Evolutionary conservation across 352 stramenopile species (phyloP).

Genomic region (Halophytophthora batemanensis): DNA sequence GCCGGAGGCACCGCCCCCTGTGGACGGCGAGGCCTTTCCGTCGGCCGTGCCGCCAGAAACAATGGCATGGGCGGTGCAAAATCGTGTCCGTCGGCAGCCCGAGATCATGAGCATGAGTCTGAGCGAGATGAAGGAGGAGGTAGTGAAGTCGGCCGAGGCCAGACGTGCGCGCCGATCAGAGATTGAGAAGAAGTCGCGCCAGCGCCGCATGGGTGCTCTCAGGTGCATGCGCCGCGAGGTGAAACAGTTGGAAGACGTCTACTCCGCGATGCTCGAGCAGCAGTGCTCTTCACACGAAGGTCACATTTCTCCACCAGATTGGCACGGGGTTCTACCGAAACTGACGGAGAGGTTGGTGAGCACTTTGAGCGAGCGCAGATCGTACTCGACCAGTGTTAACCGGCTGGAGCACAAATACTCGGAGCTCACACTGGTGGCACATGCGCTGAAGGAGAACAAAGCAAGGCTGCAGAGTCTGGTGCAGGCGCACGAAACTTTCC

Average conservation of each 20-base stretch:
- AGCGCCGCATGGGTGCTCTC: slow-evolving; percentile 26
- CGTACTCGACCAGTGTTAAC: not conserved
- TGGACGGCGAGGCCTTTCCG: too few species aligned
- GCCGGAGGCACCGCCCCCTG: too few species aligned
- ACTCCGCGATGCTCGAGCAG: slow-evolving; percentile 24
- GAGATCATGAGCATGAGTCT: slow-evolving; percentile 27
- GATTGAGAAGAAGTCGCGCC: slow-evolving; percentile 61
- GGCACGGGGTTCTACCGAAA: too few species aligned
- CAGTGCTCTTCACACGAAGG: slow-evolving; percentile 7
- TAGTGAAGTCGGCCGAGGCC: slow-evolving; percentile 7
- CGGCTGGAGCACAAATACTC: slow-evolving; percentile 20
- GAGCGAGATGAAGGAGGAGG: slow-evolving; percentile 5
- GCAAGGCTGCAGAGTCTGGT: slow-evolving; percentile 26
- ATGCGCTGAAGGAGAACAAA: slow-evolving; percentile 46
- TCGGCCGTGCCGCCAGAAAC: too few species aligned
- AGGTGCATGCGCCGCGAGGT: slow-evolving; percentile 51
- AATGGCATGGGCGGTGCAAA: too few species aligned
- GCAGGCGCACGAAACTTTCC: slow-evolving; percentile 30
- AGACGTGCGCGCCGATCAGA: slow-evolving; percentile 51
- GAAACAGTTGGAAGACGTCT: slow-evolving; percentile 43
- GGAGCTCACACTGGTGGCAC: slow-evolving; percentile 34
- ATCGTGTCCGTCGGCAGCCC: slow-evolving; percentile 1
- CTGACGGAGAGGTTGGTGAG: too few species aligned
- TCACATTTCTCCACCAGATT: too few species aligned
- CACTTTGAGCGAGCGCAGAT: too few species aligned